Evolutionary conservation across 331 rosid genomes (phyloP).

Genomic region (Phaseolus coccineus): DNA sequence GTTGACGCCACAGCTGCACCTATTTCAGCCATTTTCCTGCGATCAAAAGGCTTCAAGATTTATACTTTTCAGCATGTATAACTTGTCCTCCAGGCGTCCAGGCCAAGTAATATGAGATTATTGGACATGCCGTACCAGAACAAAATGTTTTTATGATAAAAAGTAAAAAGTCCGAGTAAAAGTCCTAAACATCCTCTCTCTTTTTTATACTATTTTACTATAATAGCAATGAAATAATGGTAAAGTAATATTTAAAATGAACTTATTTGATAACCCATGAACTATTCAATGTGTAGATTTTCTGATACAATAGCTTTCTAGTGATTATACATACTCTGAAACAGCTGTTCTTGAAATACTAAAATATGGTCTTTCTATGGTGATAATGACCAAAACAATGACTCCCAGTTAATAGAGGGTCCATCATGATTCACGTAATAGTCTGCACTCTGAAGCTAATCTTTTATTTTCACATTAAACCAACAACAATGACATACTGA

Average conservation of each 20-base stretch:
- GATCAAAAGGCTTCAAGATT: neutral
- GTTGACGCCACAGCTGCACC: neutral
- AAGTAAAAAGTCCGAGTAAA: too few species aligned
- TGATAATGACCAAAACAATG: neutral
- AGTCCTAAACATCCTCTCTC: neutral
- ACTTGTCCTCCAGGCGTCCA: too few species aligned
- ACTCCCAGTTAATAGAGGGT: neutral
- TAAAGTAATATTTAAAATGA: neutral
- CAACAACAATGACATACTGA: neutral
- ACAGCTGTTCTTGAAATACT: neutral
- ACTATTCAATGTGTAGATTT: neutral
- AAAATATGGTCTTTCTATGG: neutral
- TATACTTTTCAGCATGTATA: neutral
- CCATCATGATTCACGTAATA: neutral
- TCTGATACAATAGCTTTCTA: neutral
- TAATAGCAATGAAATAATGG: neutral
- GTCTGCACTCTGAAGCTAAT: neutral
- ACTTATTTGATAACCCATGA: neutral
- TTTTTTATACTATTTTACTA: neutral
- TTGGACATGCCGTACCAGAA: too few species aligned
- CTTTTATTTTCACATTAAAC: too few species aligned
- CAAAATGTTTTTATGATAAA: too few species aligned
- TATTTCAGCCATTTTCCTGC: slow-evolving; percentile 21
- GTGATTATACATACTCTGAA: too few species aligned
- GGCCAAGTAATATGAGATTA: too few species aligned